These are phyloP conservation scores for Trichoderma orchidacearum DNA, from an alignment of 495 filamentous ascomycete genomes.

Conservation along the genomic window DNA sequence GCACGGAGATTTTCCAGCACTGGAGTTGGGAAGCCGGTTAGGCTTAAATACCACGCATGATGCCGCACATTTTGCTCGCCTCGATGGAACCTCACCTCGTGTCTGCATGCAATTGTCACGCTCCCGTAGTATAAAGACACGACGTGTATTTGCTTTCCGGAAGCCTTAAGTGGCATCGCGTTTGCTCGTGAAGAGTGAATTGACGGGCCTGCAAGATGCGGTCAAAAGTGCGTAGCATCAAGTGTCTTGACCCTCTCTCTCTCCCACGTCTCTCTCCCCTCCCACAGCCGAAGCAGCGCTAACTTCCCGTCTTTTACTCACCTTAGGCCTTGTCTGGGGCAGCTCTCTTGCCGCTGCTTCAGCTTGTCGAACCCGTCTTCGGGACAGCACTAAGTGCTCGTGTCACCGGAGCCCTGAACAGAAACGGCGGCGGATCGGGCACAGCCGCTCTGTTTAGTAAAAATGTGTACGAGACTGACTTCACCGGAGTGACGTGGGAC, in stretches of 20 bases:
- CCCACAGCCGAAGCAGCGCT: background rate
- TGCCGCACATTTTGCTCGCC: background rate
- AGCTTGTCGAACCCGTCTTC: background rate
- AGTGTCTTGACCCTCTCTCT: no score
- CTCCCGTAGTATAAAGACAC: background rate
- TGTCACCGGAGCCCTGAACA: background rate
- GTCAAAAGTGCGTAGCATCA: background rate
- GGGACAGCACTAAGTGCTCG: background rate
- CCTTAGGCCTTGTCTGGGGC: background rate
- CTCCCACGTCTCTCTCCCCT: background rate
- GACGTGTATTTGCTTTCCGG: background rate
- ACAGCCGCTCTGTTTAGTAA: background rate
- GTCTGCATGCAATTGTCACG: background rate
- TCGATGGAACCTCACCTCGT: background rate
- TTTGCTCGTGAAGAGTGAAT: background rate
- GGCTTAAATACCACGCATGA: background rate
- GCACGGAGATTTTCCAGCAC: background rate
- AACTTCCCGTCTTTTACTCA: background rate
- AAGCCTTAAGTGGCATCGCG: background rate
- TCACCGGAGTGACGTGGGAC: slow-evolving; percentile 34
- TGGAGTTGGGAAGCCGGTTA: background rate
- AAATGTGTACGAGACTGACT: background rate
- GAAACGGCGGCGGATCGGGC: background rate
- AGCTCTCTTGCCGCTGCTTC: background rate
- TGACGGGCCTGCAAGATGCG: background rate